These are phyloP conservation scores for Morella rubra DNA, from an alignment of 306 rosid species.

Conservation along the genomic window DNA sequence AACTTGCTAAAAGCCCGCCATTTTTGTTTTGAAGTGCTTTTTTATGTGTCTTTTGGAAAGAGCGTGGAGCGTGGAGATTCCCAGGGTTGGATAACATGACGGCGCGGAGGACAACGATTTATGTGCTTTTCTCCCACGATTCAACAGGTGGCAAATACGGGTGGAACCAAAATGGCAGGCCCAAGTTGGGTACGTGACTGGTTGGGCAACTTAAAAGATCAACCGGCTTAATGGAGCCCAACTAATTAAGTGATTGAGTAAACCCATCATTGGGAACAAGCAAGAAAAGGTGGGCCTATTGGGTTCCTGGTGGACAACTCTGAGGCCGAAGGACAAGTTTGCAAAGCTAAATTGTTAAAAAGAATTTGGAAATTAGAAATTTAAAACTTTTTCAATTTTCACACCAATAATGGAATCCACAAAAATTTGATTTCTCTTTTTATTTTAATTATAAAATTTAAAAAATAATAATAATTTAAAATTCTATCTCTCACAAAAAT, in stretches of 20 bases:
- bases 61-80: neutral
- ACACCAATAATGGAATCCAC: no score
- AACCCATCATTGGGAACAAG: neutral
- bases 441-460: no score
- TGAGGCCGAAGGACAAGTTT: no score
- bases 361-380: no score
- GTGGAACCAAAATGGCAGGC: neutral
- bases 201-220: neutral
- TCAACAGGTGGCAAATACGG: no score
- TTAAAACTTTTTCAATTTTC: no score
- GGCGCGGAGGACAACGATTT: neutral
- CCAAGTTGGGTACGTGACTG: neutral
- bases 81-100: neutral
- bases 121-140: neutral
- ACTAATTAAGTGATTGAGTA: neutral
- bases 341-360: no score
- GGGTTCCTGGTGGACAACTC: no score
- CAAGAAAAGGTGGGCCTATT: no score
- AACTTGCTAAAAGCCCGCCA: conserved; percentile 33
- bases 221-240: neutral
- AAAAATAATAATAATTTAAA: no score
- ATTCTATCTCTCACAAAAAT: no score
- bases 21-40: neutral
- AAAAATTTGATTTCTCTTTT: no score
- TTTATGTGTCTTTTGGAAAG: neutral